phyloP scores from a whole-genome alignment of 1,139 yeast species.

The Hansenula sp. region DNA sequence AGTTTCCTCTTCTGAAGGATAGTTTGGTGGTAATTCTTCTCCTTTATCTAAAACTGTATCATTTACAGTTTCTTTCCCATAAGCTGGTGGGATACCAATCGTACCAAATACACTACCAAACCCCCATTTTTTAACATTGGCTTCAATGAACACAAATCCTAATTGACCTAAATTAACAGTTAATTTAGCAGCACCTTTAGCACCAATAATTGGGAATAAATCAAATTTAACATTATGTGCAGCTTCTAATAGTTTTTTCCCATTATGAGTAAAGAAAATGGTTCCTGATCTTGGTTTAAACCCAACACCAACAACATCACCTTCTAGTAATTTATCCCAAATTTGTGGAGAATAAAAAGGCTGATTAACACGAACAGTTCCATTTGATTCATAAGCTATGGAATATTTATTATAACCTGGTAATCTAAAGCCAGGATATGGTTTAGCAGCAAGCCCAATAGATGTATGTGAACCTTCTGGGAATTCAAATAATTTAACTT shows the following conservation, averaged over 20 bases:
- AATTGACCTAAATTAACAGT: slow-evolving; percentile 78
- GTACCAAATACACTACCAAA: slow-evolving; percentile 75
- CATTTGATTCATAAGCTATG: slow-evolving; percentile 84
- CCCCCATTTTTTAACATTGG: slow-evolving; percentile 89
- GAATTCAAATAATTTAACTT: slow-evolving; percentile 58
- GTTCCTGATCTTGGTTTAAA: slow-evolving; percentile 72
- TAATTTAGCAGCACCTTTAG: slow-evolving; percentile 57
- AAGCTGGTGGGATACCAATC: slow-evolving; percentile 75
- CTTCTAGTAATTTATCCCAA: slow-evolving; percentile 70
- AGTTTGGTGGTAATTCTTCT: slow-evolving; percentile 67
- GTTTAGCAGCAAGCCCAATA: slow-evolving; percentile 81
- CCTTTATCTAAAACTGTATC: slow-evolving; percentile 68
- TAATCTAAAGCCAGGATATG: slow-evolving; percentile 83
- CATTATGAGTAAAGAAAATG: slow-evolving; percentile 78
- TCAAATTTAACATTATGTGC: slow-evolving; percentile 76
- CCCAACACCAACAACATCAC: slow-evolving; percentile 88
- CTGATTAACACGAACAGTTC: slow-evolving; percentile 74
- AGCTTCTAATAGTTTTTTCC: slow-evolving; percentile 77
- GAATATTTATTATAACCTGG: slow-evolving; percentile 85
- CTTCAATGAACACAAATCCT: slow-evolving; percentile 88
- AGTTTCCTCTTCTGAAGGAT: slow-evolving; percentile 60
- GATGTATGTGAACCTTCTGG: slow-evolving; percentile 37
- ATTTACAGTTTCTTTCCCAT: slow-evolving; percentile 44
- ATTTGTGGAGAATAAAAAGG: slow-evolving; percentile 72
- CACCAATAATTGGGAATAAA: slow-evolving; percentile 78